Conservation (phyloP, 2,329 filamentous ascomycete genomes). For the Talaromyces sp. region DNA sequence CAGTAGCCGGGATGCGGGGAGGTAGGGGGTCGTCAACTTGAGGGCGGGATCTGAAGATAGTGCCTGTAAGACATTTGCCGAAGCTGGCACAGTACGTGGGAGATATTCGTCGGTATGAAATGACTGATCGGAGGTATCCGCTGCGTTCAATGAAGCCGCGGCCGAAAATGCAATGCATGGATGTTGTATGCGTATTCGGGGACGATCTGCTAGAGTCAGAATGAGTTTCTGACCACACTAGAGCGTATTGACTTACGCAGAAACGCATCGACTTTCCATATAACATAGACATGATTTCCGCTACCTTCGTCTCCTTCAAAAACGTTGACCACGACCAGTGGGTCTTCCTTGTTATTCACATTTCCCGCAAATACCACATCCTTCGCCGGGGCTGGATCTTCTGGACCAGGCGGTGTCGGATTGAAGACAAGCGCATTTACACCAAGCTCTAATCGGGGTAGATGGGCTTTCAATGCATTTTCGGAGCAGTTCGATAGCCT, state of each 20-base stretch:
- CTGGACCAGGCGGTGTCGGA: conserved; percentile 40
- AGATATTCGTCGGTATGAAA: conserved; percentile 51
- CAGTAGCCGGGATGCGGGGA: conserved; percentile 57
- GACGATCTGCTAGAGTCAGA: conserved; percentile 32
- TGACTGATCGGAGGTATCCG: conserved; percentile 36
- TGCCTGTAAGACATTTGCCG: conserved; percentile 56
- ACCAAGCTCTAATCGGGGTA: conserved; percentile 49
- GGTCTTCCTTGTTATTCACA: conserved; percentile 40
- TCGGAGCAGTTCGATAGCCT: conserved; percentile 51
- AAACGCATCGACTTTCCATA: conserved; percentile 45
- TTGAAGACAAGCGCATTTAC: conserved; percentile 50
- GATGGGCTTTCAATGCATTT: conserved; percentile 45
- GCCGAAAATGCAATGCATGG: conserved; percentile 56
- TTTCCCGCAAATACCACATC: conserved; percentile 45
- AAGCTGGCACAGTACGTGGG: conserved; percentile 53
- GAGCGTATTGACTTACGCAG: conserved; percentile 34
- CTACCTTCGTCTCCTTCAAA: conserved; percentile 38
- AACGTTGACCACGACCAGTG: conserved; percentile 45
- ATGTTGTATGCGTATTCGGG: conserved; percentile 53
- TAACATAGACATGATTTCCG: conserved; percentile 41
- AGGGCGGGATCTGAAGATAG: conserved; percentile 51
- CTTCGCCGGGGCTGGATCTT: conserved; percentile 34
- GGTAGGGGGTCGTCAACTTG: conserved; percentile 48
- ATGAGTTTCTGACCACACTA: neutral
- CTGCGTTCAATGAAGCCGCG: conserved; percentile 45